These are phyloP conservation scores for Stentor roeselii DNA, from an alignment of 73 alveolate species.

Conservation along the genomic window DNA sequence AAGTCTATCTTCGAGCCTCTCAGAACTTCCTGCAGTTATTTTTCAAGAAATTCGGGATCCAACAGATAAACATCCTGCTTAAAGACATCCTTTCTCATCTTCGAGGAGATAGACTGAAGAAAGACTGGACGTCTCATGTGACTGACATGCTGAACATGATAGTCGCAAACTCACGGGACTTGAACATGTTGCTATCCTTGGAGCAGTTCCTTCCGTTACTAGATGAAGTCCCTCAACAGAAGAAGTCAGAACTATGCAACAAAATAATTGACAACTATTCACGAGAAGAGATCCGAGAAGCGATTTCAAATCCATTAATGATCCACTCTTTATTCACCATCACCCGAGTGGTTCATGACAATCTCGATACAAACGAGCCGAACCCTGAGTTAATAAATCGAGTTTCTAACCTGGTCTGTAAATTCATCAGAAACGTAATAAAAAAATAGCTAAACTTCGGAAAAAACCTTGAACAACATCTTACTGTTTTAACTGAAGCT, in stretches of 20 bases:
- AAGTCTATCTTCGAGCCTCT: constrained; percentile 45
- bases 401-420: constrained; percentile 58
- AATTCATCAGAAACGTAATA: constrained; percentile 60
- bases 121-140: neutral
- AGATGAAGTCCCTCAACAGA: constrained; percentile 72
- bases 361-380: neutral
- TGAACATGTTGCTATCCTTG: constrained; percentile 53
- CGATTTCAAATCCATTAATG: constrained; percentile 66
- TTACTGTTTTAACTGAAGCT: constrained; percentile 84
- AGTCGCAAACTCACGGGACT: constrained; percentile 53
- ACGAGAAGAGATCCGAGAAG: constrained; percentile 60
- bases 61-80: constrained; percentile 50
- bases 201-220: constrained; percentile 80
- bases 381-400: constrained; percentile 38
- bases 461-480: constrained; percentile 77
- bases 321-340: constrained; percentile 76
- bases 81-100: constrained; percentile 45
- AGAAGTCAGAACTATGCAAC: constrained; percentile 85
- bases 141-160: constrained; percentile 16
- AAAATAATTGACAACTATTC: constrained; percentile 75
- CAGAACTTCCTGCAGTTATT: constrained; percentile 55
- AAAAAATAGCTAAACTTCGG: constrained; percentile 67
- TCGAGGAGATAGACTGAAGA: neutral
- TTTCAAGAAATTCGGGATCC: constrained; percentile 50
- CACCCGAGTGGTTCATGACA: constrained; percentile 53